phyloP scores from a whole-genome alignment of 805 yeast species.

The Maudiozyma bulderi region DNA sequence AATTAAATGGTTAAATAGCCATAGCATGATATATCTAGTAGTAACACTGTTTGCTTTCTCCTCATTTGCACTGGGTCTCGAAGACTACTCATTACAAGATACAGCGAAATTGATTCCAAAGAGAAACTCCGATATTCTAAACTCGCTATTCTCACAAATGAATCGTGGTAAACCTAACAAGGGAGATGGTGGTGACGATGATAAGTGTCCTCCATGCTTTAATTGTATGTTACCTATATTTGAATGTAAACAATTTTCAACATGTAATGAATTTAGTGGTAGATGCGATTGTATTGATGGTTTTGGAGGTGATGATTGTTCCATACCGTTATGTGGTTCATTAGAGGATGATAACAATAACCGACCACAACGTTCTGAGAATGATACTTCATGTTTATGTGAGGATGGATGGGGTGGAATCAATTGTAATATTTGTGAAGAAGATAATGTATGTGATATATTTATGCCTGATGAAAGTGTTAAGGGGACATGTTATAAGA shows the following conservation, averaged over 20 bases:
- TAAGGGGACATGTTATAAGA: conserved; percentile 79
- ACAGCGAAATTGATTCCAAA: no score
- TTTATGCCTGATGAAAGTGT: conserved; percentile 75
- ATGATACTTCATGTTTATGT: conserved; percentile 47
- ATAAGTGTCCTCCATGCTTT: conserved; percentile 81
- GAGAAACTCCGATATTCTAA: no score
- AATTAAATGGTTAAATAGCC: no score
- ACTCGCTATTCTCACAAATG: background rate
- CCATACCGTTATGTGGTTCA: conserved; percentile 80
- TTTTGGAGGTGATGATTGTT: conserved; percentile 89
- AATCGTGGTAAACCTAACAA: background rate
- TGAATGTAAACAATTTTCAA: conserved; percentile 80
- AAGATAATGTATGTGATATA: conserved; percentile 68
- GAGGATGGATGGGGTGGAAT: conserved; percentile 87
- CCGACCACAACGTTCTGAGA: conserved; percentile 51
- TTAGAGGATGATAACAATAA: conserved; percentile 35
- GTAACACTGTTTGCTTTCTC: no score
- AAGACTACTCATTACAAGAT: no score
- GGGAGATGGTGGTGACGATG: conserved; percentile 13
- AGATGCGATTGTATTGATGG: conserved; percentile 88
- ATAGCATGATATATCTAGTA: no score
- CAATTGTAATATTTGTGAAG: conserved; percentile 79
- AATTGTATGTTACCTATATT: conserved; percentile 89
- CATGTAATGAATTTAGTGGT: conserved; percentile 83
- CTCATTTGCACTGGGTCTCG: no score